Base-by-base conservation (phyloP, 2,329 filamentous ascomycete species). In the Aspergillus sp. region DNA sequence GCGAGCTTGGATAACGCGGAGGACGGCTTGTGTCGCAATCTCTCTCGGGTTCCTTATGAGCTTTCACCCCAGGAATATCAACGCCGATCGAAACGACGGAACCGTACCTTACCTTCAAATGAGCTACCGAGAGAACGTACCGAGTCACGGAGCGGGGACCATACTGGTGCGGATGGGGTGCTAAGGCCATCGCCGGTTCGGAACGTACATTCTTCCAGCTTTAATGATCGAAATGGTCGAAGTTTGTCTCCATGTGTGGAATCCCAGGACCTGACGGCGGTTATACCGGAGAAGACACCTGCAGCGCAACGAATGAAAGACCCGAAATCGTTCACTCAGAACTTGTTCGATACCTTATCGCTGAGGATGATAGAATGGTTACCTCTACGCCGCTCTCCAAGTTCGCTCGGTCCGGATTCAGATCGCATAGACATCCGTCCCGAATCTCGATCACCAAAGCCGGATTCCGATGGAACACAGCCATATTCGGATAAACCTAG, bases 1-100 rank as follows among this genome's bases (percentile, higher is more conserved):
- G 91, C 92, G 8, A 90, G 89, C 69, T 88, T 92, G 70, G 90
- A 93, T 68, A 86, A 95, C 65, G 87, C 92, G 0, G 87, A 91
- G 63, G 82, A 79, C 60, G 86, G 85, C 2, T 79, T 96, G 0
- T 96, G 92, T 68, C 80, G 80, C 38, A 80, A 84, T 58, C 66
- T 74, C 19, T 71, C 73, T 6, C 70, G 68, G 42, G 59, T 68
- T 11, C 60, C 69, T 8, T 64, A 66, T 0, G 73, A 75, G 5
- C 64, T 73, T 13, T 64, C 66, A 25, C 59, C 68, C 1, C 64
- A 69, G 5, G 70, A 71, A 27, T 60, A 65, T 21, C 62, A 67
- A 11, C 71, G 70, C 36, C 68, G 70, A 47, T 70, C 73, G 15
- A 66, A 68, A 56, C 68, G 70, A 42, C 71, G 76, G 41, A 76